Conservation (phyloP, 148 eudicot species). For the Diospyros lotus region DNA sequence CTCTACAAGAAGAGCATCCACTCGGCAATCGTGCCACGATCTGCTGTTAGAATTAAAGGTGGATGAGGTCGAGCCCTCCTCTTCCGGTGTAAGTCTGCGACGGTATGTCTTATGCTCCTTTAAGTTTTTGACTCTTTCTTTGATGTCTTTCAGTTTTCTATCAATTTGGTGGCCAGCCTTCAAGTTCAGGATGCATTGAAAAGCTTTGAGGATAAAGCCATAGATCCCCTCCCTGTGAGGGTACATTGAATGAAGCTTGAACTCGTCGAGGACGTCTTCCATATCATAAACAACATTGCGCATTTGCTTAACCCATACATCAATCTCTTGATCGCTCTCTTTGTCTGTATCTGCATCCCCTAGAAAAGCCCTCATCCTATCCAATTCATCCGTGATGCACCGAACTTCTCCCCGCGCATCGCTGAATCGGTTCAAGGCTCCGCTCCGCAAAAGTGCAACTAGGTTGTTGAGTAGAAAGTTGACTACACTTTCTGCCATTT, state of each 20-base stretch:
- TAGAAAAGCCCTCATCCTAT: neutral
- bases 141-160: neutral
- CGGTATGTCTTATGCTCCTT: too few species aligned
- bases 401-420: neutral
- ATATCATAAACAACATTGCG: neutral
- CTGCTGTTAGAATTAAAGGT: neutral
- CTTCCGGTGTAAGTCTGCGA: neutral
- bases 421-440: neutral
- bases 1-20: neutral
- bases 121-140: too few species aligned
- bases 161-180: neutral
- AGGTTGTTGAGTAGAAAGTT: too few species aligned
- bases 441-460: too few species aligned
- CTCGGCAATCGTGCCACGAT: neutral
- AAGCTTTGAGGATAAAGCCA: neutral
- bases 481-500: neutral
- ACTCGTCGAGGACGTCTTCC: neutral
- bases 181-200: neutral
- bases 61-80: neutral
- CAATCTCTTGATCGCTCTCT: neutral
- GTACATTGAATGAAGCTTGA: neutral
- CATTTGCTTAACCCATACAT: constrained; percentile 7
- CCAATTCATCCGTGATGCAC: constrained; percentile 5
- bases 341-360: neutral
- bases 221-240: neutral